Evolutionary conservation across 2,329 filamentous ascomycete genomes (phyloP).

Genomic region (Trichoderma endophyticum): DNA sequence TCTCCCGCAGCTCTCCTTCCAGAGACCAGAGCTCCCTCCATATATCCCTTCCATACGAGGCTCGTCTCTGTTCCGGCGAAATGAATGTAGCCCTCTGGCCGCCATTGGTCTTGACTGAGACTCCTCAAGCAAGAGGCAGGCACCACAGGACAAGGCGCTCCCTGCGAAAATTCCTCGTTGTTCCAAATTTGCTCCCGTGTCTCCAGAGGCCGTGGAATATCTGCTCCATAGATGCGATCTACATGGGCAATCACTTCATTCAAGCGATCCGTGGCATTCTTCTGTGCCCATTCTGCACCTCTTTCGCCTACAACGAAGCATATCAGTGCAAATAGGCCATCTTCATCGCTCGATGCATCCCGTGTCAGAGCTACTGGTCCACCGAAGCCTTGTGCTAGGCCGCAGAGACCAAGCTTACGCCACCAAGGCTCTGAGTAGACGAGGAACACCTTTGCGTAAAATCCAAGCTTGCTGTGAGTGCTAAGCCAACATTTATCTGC

Average conservation of each 20-base stretch:
- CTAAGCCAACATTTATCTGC: constrained; percentile 33
- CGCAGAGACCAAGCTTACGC: constrained; percentile 28
- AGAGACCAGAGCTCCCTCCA: constrained; percentile 47
- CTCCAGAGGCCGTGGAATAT: neutral
- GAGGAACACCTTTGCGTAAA: constrained; percentile 43
- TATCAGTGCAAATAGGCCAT: constrained; percentile 34
- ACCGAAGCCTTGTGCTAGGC: neutral
- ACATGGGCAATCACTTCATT: constrained; percentile 36
- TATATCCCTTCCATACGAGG: constrained; percentile 49
- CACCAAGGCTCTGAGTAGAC: constrained; percentile 35
- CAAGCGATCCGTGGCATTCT: constrained; percentile 27
- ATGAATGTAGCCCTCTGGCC: constrained; percentile 41
- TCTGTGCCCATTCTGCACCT: constrained; percentile 25
- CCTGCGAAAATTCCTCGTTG: constrained; percentile 32
- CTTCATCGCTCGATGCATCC: constrained; percentile 36
- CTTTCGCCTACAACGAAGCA: constrained; percentile 41
- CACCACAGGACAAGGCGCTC: constrained; percentile 34
- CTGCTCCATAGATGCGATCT: constrained; percentile 20
- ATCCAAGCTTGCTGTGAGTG: constrained; percentile 37
- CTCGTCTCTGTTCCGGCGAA: constrained; percentile 50
- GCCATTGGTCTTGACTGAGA: constrained; percentile 30
- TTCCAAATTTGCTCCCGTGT: constrained; percentile 19
- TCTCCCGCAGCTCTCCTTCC: constrained; percentile 44
- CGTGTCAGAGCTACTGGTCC: constrained; percentile 40
- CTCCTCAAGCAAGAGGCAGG: constrained; percentile 31